A percentile compares a stretch with the other conserved stretches of the same genome.
Conservation (phyloP, 1,139 yeast species). For the Pichia sp. region DNA sequence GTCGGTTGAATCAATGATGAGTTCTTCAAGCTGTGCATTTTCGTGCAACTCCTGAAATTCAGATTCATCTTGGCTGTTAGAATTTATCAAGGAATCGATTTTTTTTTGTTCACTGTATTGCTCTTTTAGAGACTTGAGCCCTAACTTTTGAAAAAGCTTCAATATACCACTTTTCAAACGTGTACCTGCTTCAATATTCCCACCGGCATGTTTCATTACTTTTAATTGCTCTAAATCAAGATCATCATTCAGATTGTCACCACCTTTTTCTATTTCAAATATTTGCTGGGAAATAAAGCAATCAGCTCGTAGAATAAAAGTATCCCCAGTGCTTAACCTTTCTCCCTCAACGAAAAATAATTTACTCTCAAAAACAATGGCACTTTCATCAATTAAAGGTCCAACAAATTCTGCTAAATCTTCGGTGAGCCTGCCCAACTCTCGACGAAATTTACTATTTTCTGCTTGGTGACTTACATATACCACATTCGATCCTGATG, state of each 20-base stretch:
- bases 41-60: slow-evolving; percentile 1
- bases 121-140: slow-evolving; percentile 6
- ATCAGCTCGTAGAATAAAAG: slow-evolving; percentile 29
- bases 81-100: not conserved
- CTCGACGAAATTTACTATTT: slow-evolving; percentile 35
- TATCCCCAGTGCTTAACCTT: slow-evolving; percentile 63
- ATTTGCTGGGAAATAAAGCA: slow-evolving; percentile 45
- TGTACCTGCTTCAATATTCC: slow-evolving; percentile 16
- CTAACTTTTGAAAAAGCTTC: slow-evolving; percentile 13
- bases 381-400: slow-evolving; percentile 57
- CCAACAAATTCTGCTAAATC: slow-evolving; percentile 64
- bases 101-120: not conserved
- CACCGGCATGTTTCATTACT: slow-evolving; percentile 9
- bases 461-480: slow-evolving; percentile 24
- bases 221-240: slow-evolving; percentile 11
- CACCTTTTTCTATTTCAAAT: slow-evolving; percentile 34
- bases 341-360: slow-evolving; percentile 53
- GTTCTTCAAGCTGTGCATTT: slow-evolving; percentile 1
- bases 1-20: not conserved
- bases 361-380: slow-evolving; percentile 53
- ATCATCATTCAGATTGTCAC: slow-evolving; percentile 9
- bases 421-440: slow-evolving; percentile 75
- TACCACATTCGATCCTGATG: slow-evolving; percentile 26
- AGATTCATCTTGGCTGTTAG: slow-evolving; percentile 1
- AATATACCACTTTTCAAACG: slow-evolving; percentile 14